Base-by-base conservation (phyloP, 331 rosid species). In the Dryas integrifolia region DNA sequence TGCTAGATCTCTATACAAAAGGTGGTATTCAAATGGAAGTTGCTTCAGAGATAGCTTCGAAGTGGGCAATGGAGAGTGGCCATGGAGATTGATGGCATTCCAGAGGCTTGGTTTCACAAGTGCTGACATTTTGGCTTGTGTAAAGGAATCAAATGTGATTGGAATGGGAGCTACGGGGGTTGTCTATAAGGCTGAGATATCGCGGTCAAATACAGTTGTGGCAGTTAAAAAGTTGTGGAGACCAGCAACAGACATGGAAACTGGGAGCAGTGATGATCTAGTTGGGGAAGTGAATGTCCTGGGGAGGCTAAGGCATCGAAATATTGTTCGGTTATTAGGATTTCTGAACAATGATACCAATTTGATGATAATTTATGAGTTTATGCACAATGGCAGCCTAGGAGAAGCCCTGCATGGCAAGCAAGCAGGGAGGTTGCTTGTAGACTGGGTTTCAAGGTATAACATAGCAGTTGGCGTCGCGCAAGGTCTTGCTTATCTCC, bases 191-290 rank as follows among this genome's bases (percentile, higher is more conserved):
- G 98, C 92, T 24, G 93, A 92, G 82, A 69, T 88, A 67, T 73
- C 92, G 14, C 82, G 84, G 40, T 87, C 89, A 50, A 88, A 80
- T 59, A 77, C 89, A 46, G 75, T 74, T 62, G 90, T 87, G 48
- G 98, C 98, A 7, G 96, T 95, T 52, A 95, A 95, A 48, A 95
- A 89, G 81, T 65, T 95, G 65, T 95, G 97, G 97, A 85, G 90
- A 79, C 76, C 96, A 40, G 88, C 80, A 59, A 69, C 83, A 26
- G 93, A 90, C 63, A 79, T 84, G 48, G 98, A 90, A 83, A 79
- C 80, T 0, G 93, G 96, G 84, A 80, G 84, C 72, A 77, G 90
- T 47, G 83, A 89, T 21, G 92, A 88, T 77, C 91, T 94, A 26
- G 90, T 88, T 53, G 96, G 97, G 79, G 97, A 94, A 83, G 97